Evolutionary conservation across 352 stramenopile genomes (phyloP), one percentile per base, ranked within the genome.

Genomic region (Pythium scleroteichum): DNA sequence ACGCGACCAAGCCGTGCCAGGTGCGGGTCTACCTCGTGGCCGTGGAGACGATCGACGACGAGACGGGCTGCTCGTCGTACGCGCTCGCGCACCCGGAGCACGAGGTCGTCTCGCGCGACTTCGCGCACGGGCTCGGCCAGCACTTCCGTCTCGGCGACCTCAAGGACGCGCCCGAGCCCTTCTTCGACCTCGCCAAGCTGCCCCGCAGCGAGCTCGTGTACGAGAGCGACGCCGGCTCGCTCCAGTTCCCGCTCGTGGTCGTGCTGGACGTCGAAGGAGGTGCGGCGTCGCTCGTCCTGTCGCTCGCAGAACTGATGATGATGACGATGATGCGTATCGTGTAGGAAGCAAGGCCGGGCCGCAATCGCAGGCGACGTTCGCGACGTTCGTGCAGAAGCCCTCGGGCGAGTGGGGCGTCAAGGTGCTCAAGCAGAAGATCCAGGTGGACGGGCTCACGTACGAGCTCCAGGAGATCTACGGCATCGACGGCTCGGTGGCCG

Each of bases 391-490:
- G 10, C 79, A 76, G 64, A 76, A 76, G 62, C 56, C 66, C 22
- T 72, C 64, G 14, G 68, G 69, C 24, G 51, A 62, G 13, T 90
- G 76, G 73, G 63, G 75, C 24, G 59, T 91, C 66, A 90, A 91
- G 63, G 75, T 93, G 59, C 69, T 95, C 59, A 95, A 95, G 60
- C 85, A 95, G 52, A 94, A 95, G 64, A 82, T 93, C 33, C 62
- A 81, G 60, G 63, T 76, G 14, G 73, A 92, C 19, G 81, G 79
- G 2, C 50, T 92, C 57, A 92, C 84, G 7, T 95, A 95, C 68
- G 84, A 95, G 62, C 69, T 95, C 20, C 86, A 94, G 68, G 86
- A 95, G 67, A 93, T 95, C 53, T 95, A 95, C 57, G 86, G 86
- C 29, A 93, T 95, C 47, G 82, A 94, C 53, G 86, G 82, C 16